phyloP scores from a whole-genome alignment of 129 eudicot species.

The Tanacetum coccineum region DNA sequence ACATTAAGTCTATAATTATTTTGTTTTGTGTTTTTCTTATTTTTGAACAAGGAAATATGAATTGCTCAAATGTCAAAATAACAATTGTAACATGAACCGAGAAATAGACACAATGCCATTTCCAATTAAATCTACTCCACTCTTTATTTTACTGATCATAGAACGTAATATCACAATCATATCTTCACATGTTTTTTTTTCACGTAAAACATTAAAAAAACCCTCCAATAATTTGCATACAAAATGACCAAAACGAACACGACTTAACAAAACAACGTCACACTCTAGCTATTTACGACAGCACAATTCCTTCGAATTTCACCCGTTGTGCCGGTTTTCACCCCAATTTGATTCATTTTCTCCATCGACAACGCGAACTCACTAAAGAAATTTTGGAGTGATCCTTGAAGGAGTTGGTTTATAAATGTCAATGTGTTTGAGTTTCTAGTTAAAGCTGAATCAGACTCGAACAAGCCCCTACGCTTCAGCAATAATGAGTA shows the following conservation, averaged over 20 bases:
- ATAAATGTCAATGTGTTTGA: constrained; percentile 42
- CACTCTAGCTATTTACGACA: constrained; percentile 40
- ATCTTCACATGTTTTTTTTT: neutral
- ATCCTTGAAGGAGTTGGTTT: constrained; percentile 57
- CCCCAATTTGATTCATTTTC: constrained; percentile 69
- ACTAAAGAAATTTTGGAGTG: constrained; percentile 36
- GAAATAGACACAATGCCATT: too few relatives aligned
- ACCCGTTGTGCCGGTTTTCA: constrained; percentile 59
- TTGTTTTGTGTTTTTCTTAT: too few relatives aligned
- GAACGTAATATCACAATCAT: neutral
- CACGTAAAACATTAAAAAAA: neutral
- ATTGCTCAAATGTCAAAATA: too few relatives aligned
- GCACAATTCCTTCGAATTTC: constrained; percentile 73
- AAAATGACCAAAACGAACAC: constrained; percentile 13
- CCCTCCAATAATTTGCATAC: neutral
- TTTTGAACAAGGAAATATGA: too few relatives aligned
- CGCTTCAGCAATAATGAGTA: constrained; percentile 60
- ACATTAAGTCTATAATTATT: too few relatives aligned
- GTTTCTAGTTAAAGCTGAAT: constrained; percentile 58
- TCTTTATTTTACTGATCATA: too few relatives aligned
- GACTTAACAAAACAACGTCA: neutral
- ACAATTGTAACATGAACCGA: too few relatives aligned
- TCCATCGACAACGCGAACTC: constrained; percentile 80
- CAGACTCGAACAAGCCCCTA: constrained; percentile 70
- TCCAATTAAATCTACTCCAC: too few relatives aligned